Conservation (phyloP, 768 basidiomycete genomes). For the Fomitopsis pulvina region DNA sequence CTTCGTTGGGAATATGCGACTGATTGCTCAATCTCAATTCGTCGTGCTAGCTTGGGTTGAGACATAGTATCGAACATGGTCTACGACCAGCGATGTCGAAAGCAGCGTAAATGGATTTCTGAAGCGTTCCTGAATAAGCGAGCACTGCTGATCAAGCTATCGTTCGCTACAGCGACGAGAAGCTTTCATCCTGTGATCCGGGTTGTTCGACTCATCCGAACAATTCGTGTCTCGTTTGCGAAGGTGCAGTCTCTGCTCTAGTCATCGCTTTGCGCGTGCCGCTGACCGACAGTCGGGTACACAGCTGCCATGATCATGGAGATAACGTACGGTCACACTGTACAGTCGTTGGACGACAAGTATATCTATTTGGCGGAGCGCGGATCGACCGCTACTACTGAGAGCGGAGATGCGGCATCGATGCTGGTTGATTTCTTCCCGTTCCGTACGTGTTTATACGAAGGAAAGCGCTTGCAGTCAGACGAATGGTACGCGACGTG, state of each 20-base stretch:
- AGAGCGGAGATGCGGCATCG: slow-evolving; percentile 9
- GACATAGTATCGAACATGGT: slow-evolving; percentile 15
- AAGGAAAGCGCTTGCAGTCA: slow-evolving; percentile 1
- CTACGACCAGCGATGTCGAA: slow-evolving; percentile 17
- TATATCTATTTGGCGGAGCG: slow-evolving; percentile 12
- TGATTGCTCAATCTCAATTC: background rate
- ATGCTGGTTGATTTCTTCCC: slow-evolving; percentile 17
- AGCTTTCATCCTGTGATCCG: slow-evolving; percentile 7
- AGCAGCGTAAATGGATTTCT: slow-evolving; percentile 18
- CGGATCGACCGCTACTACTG: slow-evolving; percentile 7
- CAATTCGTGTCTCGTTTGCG: slow-evolving; percentile 11
- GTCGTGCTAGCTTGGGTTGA: slow-evolving; percentile 17
- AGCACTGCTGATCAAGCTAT: slow-evolving; percentile 7
- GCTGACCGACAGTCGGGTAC: background rate
- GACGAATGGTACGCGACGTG: background rate
- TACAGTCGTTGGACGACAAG: slow-evolving; percentile 10
- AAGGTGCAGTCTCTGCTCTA: slow-evolving; percentile 4
- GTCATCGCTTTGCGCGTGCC: background rate
- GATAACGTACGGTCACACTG: slow-evolving; percentile 12
- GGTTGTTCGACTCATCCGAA: slow-evolving; percentile 9
- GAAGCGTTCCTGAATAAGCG: slow-evolving; percentile 12
- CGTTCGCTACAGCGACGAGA: slow-evolving; percentile 14
- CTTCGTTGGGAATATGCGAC: background rate
- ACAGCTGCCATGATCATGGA: background rate
- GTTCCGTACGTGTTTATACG: slow-evolving; percentile 6